Percentiles rank a stretch among this genome's conserved stretches.
Conservation (phyloP, 257 asterid genomes). For the Apocynum venetum region DNA sequence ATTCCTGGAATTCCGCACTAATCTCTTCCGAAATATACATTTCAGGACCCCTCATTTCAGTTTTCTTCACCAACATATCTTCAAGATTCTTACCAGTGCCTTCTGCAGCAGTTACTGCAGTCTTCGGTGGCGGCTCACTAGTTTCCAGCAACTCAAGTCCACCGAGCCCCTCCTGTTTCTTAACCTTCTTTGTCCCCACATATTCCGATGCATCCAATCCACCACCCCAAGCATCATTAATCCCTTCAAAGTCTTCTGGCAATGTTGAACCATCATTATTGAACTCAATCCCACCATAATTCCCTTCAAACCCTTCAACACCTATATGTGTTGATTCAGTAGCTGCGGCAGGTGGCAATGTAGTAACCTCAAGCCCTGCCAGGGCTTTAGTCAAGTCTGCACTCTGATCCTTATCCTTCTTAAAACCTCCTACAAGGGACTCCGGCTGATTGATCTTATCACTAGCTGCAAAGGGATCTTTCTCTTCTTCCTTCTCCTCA, state of each 20-base stretch:
- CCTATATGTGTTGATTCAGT: conserved; percentile 88
- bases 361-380: conserved; percentile 85
- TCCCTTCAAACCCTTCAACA: conserved; percentile 96
- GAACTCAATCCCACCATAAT: conserved; percentile 95
- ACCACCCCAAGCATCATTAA: conserved; percentile 98
- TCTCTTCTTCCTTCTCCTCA: conserved; percentile 70
- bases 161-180: conserved; percentile 80
- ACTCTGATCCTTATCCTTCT: conserved; percentile 73
- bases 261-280: conserved; percentile 68
- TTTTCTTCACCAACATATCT: conserved; percentile 76
- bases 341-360: conserved; percentile 92
- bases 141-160: conserved; percentile 85
- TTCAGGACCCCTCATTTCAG: conserved; percentile 93
- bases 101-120: conserved; percentile 41
- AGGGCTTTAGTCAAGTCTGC: conserved; percentile 73
- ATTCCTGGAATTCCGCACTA: conserved; percentile 86
- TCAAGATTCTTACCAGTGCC: conserved; percentile 66
- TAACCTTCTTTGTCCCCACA: conserved; percentile 79
- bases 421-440: conserved; percentile 83
- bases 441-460: conserved; percentile 84
- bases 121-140: conserved; percentile 60
- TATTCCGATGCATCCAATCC: conserved; percentile 96
- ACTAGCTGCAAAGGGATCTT: conserved; percentile 97
- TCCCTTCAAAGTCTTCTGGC: conserved; percentile 91
- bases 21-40: conserved; percentile 86